phyloP scores from a whole-genome alignment of 805 yeast genomes.

The Starmerella gropengiesseri region DNA sequence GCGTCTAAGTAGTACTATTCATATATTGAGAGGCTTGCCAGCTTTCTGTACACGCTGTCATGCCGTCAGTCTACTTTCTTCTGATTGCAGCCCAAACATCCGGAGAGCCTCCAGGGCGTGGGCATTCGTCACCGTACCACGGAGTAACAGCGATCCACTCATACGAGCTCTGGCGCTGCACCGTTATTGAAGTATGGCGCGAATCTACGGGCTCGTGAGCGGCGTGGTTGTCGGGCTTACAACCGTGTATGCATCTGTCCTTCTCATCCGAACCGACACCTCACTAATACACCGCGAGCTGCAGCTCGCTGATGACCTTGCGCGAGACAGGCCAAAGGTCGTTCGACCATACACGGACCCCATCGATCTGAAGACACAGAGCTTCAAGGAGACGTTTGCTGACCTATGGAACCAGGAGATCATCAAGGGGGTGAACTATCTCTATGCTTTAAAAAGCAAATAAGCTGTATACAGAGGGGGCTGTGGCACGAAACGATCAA shows the following conservation, averaged over 20 bases:
- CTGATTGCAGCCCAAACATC: too few relatives aligned
- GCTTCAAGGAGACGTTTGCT: conserved; percentile 49
- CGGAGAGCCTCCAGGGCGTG: too few relatives aligned
- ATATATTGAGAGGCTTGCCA: too few relatives aligned
- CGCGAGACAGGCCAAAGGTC: conserved; percentile 44
- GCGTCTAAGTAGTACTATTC: too few relatives aligned
- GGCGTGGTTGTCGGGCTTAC: conserved; percentile 53
- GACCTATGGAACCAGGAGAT: conserved; percentile 76
- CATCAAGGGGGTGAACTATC: conserved; percentile 50
- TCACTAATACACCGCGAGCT: conserved; percentile 39
- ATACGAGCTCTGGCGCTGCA: too few relatives aligned
- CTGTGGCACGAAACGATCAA: too few relatives aligned
- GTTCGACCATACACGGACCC: conserved; percentile 38
- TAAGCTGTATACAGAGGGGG: not conserved
- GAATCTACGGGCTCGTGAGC: conserved; percentile 46
- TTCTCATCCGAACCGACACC: conserved; percentile 42
- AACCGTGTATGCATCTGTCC: conserved; percentile 49
- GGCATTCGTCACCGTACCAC: too few relatives aligned
- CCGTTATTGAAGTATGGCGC: conserved; percentile 37
- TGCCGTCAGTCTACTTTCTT: too few relatives aligned
- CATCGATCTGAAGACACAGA: conserved; percentile 38
- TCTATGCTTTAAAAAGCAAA: conserved; percentile 32
- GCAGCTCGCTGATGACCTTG: conserved; percentile 38
- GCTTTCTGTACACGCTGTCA: too few relatives aligned
- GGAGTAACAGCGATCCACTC: too few relatives aligned